These are phyloP conservation scores for Boletellus sp. DNA, from an alignment of 768 basidiomycete species.

Conservation along the genomic window DNA sequence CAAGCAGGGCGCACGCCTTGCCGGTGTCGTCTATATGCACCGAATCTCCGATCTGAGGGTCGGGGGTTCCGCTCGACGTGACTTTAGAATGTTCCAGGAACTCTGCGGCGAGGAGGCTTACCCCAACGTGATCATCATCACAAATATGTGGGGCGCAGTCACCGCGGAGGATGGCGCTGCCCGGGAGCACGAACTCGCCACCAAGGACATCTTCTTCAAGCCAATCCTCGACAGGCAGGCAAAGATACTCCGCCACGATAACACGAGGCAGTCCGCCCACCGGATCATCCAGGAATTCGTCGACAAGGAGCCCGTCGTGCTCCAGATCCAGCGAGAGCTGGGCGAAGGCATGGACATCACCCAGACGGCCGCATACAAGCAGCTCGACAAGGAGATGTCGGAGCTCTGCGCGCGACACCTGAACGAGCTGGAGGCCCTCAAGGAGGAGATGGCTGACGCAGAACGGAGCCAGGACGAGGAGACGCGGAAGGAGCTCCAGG, in stretches of 20 bases:
- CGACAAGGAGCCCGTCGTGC: slow-evolving; percentile 36
- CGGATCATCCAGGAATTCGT: slow-evolving; percentile 43
- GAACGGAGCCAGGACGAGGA: slow-evolving; percentile 44
- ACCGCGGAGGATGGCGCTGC: slow-evolving; percentile 32
- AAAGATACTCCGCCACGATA: slow-evolving; percentile 39
- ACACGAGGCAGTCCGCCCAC: slow-evolving; percentile 42
- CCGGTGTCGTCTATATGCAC: slow-evolving; percentile 53
- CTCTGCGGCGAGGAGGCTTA: slow-evolving; percentile 53
- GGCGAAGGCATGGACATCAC: slow-evolving; percentile 44
- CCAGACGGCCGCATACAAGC: slow-evolving; percentile 52
- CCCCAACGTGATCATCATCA: slow-evolving; percentile 47
- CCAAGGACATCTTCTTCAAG: slow-evolving; percentile 45
- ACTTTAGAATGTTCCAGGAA: slow-evolving; percentile 49
- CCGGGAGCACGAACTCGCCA: slow-evolving; percentile 45
- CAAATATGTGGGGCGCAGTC: slow-evolving; percentile 51
- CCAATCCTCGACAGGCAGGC: slow-evolving; percentile 46
- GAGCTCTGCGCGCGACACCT: slow-evolving; percentile 44
- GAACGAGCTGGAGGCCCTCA: slow-evolving; percentile 45
- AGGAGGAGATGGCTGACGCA: slow-evolving; percentile 46
- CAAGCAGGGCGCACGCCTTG: slow-evolving; percentile 36
- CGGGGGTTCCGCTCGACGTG: slow-evolving; percentile 45
- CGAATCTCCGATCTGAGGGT: slow-evolving; percentile 49
- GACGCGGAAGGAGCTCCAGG: slow-evolving; percentile 41
- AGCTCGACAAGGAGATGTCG: slow-evolving; percentile 47
- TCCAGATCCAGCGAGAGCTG: slow-evolving; percentile 55